These are phyloP conservation scores for Tylopilus sp. DNA, from an alignment of 1,284 basidiomycete species.

Conservation along the genomic window DNA sequence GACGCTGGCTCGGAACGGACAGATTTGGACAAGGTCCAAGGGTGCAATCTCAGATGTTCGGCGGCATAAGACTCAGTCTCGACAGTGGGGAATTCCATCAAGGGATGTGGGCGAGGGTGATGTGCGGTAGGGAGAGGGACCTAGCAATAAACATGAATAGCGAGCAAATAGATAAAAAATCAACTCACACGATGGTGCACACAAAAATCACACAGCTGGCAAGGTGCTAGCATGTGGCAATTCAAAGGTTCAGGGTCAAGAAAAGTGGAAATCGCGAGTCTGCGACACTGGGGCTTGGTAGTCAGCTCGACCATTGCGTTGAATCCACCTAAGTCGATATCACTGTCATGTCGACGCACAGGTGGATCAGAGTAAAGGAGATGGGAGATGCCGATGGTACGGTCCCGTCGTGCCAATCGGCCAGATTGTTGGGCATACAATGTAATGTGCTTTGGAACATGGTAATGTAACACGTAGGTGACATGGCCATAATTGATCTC, in stretches of 20 bases:
- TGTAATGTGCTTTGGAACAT: slow-evolving; percentile 11
- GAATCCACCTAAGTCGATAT: slow-evolving; percentile 5
- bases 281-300: slow-evolving; percentile 6
- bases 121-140: too few relatives aligned
- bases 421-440: slow-evolving; percentile 20
- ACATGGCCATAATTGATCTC: slow-evolving; percentile 19
- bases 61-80: too few relatives aligned
- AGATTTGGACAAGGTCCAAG: too few relatives aligned
- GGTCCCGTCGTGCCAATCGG: background rate
- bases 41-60: too few relatives aligned
- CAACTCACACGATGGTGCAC: too few relatives aligned
- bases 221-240: background rate
- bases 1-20: too few relatives aligned
- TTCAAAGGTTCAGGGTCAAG: background rate
- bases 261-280: background rate
- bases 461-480: slow-evolving; percentile 14
- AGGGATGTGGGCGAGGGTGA: too few relatives aligned
- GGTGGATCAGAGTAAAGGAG: background rate
- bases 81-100: too few relatives aligned
- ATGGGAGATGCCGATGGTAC: slow-evolving; percentile 2
- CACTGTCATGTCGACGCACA: background rate
- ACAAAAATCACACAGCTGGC: too few relatives aligned
- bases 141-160: too few relatives aligned
- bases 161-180: too few relatives aligned
- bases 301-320: slow-evolving; percentile 6